Base-by-base conservation (phyloP, 1,139 yeast genomes). In the Scheffersomyces lignicola region DNA sequence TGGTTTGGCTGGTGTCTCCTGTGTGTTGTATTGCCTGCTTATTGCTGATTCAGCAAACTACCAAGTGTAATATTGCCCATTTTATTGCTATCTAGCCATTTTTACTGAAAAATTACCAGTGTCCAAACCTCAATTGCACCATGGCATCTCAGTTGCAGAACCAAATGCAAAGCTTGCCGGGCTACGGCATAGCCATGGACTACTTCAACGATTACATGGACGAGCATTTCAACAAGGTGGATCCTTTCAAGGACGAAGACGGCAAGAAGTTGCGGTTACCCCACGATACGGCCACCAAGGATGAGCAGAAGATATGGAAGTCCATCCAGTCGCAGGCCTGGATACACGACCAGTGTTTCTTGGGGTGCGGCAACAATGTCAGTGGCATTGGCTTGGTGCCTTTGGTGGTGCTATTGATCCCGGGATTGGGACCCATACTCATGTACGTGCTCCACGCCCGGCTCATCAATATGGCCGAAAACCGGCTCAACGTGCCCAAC, bases 331-430 rank as follows among this genome's bases (percentile, higher is more conserved):
- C 62, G 33, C 71, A 76, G 44, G 96, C 97, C 0, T 90, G 96
- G 96, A 53, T 72, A 7, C 90, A 89, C 51, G 97, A 90, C 54
- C 73, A 76, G 47, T 85, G 95, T 52, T 76, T 80, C 39, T 67
- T 86, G 48, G 95, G 95, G 1, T 83, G 81, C 45, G 72, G 73
- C 0, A 66, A 69, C 51, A 83, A 92, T 22, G 61, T 85, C 52
- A 66, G 87, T 52, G 90, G 95, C 1, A 48, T 86, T 15, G 97
- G 96, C 0, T 58, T 82, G 50, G 90, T 83, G 0, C 89, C 94
- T 2, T 35, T 83, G 12, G 72, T 80, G 24, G 76, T 84, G 3
- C 52, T 85, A 7, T 37, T 89, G 2, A 49, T 65, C 39, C 97
- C 97, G 0, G 83, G 77, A 0, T 56, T 89, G 18, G 97, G 97